Evolutionary conservation across 441 rosid species (phyloP).

Genomic region (Breynia disticha): DNA sequence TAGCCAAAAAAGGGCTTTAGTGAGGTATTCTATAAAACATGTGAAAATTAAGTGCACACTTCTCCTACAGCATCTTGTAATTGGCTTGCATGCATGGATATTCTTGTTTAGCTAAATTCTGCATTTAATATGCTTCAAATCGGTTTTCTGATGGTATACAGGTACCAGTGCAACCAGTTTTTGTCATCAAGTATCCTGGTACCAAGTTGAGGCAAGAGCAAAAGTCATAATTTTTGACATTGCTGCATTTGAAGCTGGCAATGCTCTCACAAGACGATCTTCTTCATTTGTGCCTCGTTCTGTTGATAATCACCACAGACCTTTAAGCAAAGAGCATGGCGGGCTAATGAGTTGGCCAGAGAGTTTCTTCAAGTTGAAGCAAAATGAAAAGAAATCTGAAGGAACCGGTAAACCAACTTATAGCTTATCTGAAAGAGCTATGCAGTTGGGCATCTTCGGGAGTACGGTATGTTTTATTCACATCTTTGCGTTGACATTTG

Average conservation of each 20-base stretch:
- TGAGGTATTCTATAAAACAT: too few relatives aligned
- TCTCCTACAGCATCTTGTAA: neutral
- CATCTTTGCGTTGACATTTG: neutral
- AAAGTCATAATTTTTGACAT: constrained; percentile 58
- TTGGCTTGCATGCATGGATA: neutral
- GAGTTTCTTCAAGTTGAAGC: constrained; percentile 24
- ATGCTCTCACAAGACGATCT: constrained; percentile 30
- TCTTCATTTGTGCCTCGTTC: constrained; percentile 40
- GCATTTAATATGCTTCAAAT: neutral
- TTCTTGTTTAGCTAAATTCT: neutral
- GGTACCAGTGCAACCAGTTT: constrained; percentile 37
- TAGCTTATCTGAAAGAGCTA: constrained; percentile 61
- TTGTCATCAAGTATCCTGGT: constrained; percentile 41
- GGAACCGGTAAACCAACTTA: constrained; percentile 17
- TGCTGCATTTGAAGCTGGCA: constrained; percentile 47
- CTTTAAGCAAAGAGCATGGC: constrained; percentile 46
- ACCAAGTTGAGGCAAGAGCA: constrained; percentile 65
- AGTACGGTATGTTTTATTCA: constrained; percentile 41
- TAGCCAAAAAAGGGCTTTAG: too few relatives aligned
- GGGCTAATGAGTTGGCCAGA: constrained; percentile 82
- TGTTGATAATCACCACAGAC: constrained; percentile 42
- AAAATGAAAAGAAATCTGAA: constrained; percentile 16
- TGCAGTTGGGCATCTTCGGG: constrained; percentile 66
- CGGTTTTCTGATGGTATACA: constrained; percentile 17
- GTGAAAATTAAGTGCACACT: neutral